Conservation (phyloP, 768 basidiomycete genomes). For the Tulasnella sp. region DNA sequence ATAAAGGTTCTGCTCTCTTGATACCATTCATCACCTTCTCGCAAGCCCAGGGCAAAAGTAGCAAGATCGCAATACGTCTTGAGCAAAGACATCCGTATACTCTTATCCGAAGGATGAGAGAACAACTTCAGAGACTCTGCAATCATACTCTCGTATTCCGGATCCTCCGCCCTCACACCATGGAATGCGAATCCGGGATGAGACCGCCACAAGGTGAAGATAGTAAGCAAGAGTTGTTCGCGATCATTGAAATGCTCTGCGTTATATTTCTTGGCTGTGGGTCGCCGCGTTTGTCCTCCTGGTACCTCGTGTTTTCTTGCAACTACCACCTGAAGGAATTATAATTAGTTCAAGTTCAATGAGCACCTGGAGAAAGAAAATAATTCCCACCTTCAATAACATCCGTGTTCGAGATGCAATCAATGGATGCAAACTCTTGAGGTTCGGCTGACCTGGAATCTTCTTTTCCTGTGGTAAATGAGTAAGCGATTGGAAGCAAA, state of each 20-base stretch:
- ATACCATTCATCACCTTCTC: conserved; percentile 8
- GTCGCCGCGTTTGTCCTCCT: conserved; percentile 33
- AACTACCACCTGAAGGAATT: background rate
- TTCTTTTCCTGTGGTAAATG: background rate
- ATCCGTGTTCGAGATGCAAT: conserved; percentile 38
- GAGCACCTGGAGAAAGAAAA: too few relatives aligned
- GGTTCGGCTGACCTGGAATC: conserved; percentile 1
- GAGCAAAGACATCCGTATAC: conserved; percentile 5
- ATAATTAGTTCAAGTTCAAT: background rate
- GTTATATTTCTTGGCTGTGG: conserved; percentile 44
- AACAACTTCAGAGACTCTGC: conserved; percentile 9
- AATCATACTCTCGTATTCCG: conserved; percentile 29
- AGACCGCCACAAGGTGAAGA: conserved; percentile 57
- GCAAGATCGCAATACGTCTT: conserved; percentile 4
- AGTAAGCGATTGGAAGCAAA: background rate
- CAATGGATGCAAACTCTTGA: conserved; percentile 1
- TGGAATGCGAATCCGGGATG: conserved; percentile 43
- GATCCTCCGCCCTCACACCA: conserved; percentile 31
- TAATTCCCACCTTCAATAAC: conserved; percentile 42
- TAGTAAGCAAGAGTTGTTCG: conserved; percentile 54
- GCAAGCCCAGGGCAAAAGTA: background rate
- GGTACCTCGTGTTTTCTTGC: conserved; percentile 8
- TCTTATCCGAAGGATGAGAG: conserved; percentile 10
- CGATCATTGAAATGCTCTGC: conserved; percentile 23
- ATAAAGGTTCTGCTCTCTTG: conserved; percentile 6